Conservation (phyloP, 1,139 yeast species). For the Wickerhamiella infanticola region DNA sequence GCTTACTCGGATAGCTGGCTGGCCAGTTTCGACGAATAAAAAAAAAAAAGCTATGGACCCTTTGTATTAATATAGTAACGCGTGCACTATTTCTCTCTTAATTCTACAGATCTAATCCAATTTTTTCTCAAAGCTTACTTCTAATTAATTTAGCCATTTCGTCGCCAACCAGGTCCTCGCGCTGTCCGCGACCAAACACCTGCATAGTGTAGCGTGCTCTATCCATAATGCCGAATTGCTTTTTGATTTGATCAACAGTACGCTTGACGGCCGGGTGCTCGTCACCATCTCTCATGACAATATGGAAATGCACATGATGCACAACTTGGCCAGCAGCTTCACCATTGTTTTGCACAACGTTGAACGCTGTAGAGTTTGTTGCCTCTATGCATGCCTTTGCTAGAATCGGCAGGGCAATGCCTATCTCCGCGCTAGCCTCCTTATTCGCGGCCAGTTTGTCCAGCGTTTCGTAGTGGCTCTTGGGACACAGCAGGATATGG, state of each 20-base stretch:
- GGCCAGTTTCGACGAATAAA: neutral
- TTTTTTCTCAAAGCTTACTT: neutral
- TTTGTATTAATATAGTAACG: too few relatives aligned
- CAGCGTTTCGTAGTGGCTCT: constrained; percentile 63
- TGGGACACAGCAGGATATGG: constrained; percentile 68
- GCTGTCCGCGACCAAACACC: constrained; percentile 20
- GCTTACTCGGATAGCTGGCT: constrained; percentile 18
- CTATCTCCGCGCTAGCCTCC: constrained; percentile 53
- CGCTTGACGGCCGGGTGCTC: constrained; percentile 2
- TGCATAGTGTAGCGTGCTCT: constrained; percentile 10
- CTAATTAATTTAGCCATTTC: neutral
- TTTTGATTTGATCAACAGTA: constrained; percentile 3
- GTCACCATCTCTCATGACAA: constrained; percentile 17
- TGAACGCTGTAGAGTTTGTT: constrained; percentile 61
- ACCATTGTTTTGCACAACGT: constrained; percentile 75
- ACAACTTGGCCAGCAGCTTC: constrained; percentile 76
- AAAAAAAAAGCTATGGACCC: neutral
- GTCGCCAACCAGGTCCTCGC: constrained; percentile 16
- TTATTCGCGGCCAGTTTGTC: constrained; percentile 64
- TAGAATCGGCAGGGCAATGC: constrained; percentile 49
- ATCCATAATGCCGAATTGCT: constrained; percentile 3
- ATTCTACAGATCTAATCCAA: too few relatives aligned
- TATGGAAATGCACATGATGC: constrained; percentile 80
- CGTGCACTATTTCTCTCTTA: too few relatives aligned
- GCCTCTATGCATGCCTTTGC: constrained; percentile 35